These are phyloP conservation scores for Thermomyces lanuginosus DNA, from an alignment of 2,329 filamentous ascomycete species.

Conservation along the genomic window DNA sequence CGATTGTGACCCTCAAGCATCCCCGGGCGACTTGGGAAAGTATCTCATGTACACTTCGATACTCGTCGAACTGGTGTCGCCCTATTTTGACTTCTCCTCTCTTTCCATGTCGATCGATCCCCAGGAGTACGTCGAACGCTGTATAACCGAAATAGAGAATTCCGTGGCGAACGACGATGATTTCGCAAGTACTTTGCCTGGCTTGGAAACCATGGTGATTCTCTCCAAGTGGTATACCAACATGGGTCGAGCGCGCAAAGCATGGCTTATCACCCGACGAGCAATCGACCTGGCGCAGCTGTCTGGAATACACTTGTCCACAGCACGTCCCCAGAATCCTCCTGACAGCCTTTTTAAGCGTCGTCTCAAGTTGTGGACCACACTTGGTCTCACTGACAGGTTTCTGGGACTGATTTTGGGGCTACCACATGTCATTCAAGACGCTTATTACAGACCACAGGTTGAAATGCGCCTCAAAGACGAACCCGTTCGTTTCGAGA, in stretches of 20 bases:
- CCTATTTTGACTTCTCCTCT: conserved; percentile 21
- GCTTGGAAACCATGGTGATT: conserved; percentile 37
- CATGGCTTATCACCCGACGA: conserved; percentile 37
- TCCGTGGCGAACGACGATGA: conserved; percentile 36
- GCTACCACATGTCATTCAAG: conserved; percentile 30
- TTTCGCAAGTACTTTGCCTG: conserved; percentile 34
- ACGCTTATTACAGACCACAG: conserved; percentile 16
- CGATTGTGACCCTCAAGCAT: too few relatives aligned
- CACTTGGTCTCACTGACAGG: conserved; percentile 31
- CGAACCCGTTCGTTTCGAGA: conserved; percentile 11
- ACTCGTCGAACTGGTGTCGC: conserved; percentile 26
- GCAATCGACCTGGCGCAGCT: conserved; percentile 38
- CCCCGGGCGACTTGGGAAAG: conserved; percentile 25
- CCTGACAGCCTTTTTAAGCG: conserved; percentile 14
- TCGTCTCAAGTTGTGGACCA: conserved; percentile 24
- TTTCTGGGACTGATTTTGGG: conserved; percentile 38
- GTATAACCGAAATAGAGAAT: conserved; percentile 31
- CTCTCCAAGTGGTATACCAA: conserved; percentile 38
- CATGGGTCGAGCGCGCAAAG: conserved; percentile 38
- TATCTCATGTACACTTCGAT: conserved; percentile 30
- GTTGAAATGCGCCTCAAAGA: conserved; percentile 10
- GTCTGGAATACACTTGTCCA: conserved; percentile 30
- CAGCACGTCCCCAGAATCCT: conserved; percentile 14
- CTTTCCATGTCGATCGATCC: conserved; percentile 24
- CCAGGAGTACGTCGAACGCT: conserved; percentile 30